Base-by-base conservation (phyloP, 2,329 filamentous ascomycete species). In the Fusarium newnesense region DNA sequence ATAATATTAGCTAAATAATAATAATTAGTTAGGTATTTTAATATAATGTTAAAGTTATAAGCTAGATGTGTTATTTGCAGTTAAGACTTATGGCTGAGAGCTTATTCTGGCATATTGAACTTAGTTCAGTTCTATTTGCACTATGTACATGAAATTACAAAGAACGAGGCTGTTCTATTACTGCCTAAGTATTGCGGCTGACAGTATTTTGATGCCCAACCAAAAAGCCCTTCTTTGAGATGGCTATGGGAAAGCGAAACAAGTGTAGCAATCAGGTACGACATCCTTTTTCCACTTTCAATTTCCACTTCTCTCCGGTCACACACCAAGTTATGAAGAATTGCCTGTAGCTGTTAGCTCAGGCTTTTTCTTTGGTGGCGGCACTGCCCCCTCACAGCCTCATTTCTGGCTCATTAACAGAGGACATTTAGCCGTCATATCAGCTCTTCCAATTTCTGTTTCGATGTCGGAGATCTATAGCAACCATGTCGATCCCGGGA, bases 401-500 rank as follows among this genome's bases (percentile, higher is more conserved):
- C 13, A 21, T 26, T 3, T 37, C 7, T n/a, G 8, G n/a, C 13
- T 15, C 13, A 28, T 19, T 3, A n/a, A n/a, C n/a, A n/a, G n/a
- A n/a, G n/a, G n/a, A n/a, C n/a, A 7, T n/a, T n/a, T 15, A 13
- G 16, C 4, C 10, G 2, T 4, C 9, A 47, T 13, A 15, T 7
- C 4, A 7, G 11, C n/a, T n/a, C 5, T 6, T 9, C 11, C 10
- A 36, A 50, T 24, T 9, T 44, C n/a, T 9, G 10, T 16, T 26
- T 6, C 8, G 10, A 2, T 16, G 11, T 7, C 24, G 3, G 15
- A 26, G 7, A 16, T 26, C 47, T 19, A 5, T 5, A 9, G n/a
- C 4, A 19, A 0, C n/a, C 11, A 36, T 52, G 32, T 52, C 10
- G 4, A 8, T 5, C 0, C 15, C 3, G 5, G n/a, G 5, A 5